Evolutionary conservation across 768 basidiomycete genomes (phyloP).

Genomic region (Rossbeevera mucosa): DNA sequence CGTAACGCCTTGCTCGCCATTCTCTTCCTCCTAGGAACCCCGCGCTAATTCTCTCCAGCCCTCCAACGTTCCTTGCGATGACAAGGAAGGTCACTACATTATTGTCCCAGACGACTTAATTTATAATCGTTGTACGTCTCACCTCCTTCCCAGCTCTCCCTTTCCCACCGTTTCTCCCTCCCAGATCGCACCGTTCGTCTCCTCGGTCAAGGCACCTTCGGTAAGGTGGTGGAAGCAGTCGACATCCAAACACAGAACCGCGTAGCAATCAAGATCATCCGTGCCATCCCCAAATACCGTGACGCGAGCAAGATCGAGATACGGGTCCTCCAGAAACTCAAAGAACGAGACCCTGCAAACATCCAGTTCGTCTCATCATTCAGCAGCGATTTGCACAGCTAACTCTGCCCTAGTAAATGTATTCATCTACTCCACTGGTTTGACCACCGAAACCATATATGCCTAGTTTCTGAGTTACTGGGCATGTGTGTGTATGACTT

Average conservation of each 20-base stretch:
- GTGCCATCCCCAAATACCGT: constrained; percentile 96
- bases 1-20: constrained; percentile 29
- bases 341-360: constrained; percentile 83
- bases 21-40: constrained; percentile 22
- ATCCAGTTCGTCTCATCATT: constrained; percentile 59
- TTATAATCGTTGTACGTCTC: constrained; percentile 68
- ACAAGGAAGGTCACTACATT: constrained; percentile 99
- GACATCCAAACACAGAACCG: constrained; percentile 69
- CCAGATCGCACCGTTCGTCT: constrained; percentile 88
- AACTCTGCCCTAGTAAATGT: constrained; percentile 69
- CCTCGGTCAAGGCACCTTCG: constrained; percentile 96
- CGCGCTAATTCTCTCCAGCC: constrained; percentile 40
- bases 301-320: constrained; percentile 99
- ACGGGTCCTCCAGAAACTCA: constrained; percentile 87
- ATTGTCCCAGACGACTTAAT: constrained; percentile 90
- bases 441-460: constrained; percentile 96
- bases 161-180: constrained; percentile 15
- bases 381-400: constrained; percentile 17
- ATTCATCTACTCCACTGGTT: constrained; percentile 94
- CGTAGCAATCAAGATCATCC: constrained; percentile 98
- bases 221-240: constrained; percentile 94
- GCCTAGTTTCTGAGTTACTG: constrained; percentile 90
- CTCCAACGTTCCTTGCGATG: constrained; percentile 81
- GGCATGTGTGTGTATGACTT: constrained; percentile 99
- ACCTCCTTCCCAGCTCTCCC: not conserved